Conservation (phyloP, 257 asterid species). For the Orobanche coerulescens region DNA sequence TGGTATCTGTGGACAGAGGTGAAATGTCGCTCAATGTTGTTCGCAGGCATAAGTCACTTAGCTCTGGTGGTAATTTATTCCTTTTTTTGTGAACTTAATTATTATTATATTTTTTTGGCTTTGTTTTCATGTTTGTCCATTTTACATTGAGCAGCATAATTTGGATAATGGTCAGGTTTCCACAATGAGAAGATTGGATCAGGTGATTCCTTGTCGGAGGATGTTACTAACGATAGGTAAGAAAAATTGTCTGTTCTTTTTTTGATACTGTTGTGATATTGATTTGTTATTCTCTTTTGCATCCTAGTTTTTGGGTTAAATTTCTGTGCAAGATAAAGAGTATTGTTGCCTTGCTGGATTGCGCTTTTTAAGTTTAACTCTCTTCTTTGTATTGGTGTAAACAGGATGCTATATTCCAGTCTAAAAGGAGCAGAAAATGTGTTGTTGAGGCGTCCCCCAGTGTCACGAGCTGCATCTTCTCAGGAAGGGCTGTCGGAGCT, state of each 20-base stretch:
- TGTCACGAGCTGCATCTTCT: conserved; percentile 51
- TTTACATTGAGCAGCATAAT: conserved; percentile 12
- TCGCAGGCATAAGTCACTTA: conserved; percentile 44
- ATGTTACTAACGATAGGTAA: conserved; percentile 56
- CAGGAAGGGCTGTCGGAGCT: conserved; percentile 58
- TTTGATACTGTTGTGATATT: background rate
- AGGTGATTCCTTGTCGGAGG: conserved; percentile 41
- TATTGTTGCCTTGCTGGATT: background rate
- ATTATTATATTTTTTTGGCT: too few species aligned
- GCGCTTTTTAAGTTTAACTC: background rate
- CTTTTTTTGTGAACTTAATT: too few species aligned
- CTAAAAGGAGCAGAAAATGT: conserved; percentile 58
- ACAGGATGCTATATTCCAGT: conserved; percentile 33
- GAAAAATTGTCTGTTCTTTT: conserved; percentile 16
- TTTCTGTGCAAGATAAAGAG: background rate
- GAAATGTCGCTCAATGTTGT: conserved; percentile 37
- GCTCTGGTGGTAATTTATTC: conserved; percentile 43
- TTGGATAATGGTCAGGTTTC: conserved; percentile 37
- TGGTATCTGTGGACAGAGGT: conserved; percentile 31
- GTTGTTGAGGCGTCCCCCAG: conserved; percentile 77
- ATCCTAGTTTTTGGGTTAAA: background rate
- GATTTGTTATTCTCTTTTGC: conserved; percentile 4
- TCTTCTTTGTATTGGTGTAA: conserved; percentile 12
- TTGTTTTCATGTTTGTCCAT: background rate
- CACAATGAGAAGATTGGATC: conserved; percentile 38